These are phyloP conservation scores for Xylariomycetidae sp. DNA, from an alignment of 2,329 filamentous ascomycete species.

Conservation along the genomic window DNA sequence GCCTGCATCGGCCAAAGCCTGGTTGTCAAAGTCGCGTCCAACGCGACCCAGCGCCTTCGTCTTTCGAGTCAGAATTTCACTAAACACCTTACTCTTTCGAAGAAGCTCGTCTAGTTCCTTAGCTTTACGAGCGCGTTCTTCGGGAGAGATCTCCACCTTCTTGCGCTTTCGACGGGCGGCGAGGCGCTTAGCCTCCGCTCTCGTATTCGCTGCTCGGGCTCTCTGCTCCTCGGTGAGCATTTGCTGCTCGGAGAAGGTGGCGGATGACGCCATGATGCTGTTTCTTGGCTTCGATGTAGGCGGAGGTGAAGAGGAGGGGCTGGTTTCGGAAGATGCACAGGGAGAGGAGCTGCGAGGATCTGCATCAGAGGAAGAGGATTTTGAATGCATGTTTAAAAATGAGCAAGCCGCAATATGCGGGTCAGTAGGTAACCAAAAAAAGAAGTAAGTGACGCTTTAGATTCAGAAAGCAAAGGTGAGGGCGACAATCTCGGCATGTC, in stretches of 20 bases:
- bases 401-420: no score
- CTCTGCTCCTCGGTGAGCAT: constrained; percentile 40
- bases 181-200: constrained; percentile 38
- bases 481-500: no score
- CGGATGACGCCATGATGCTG: constrained; percentile 18
- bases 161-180: constrained; percentile 33
- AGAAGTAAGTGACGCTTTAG: no score
- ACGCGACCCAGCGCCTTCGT: constrained; percentile 57
- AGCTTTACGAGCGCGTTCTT: constrained; percentile 52
- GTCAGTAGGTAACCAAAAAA: no score
- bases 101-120: constrained; percentile 54
- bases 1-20: constrained; percentile 56
- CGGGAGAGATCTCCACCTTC: constrained; percentile 42
- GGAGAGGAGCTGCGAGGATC: constrained; percentile 15
- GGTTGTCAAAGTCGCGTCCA: constrained; percentile 53
- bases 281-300: constrained; percentile 6
- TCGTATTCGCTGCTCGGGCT: constrained; percentile 40
- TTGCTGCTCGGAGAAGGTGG: constrained; percentile 24
- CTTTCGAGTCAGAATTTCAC: constrained; percentile 57
- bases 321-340: constrained; percentile 12
- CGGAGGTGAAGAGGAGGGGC: constrained; percentile 17
- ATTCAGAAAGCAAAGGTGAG: no score
- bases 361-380: constrained; percentile 7
- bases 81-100: constrained; percentile 53
- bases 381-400: no score